A percentile compares a stretch with the other conserved stretches of the same genome.
Evolutionary conservation across 805 yeast genomes (phyloP).

Genomic region (Zygosaccharomyces lentus): DNA sequence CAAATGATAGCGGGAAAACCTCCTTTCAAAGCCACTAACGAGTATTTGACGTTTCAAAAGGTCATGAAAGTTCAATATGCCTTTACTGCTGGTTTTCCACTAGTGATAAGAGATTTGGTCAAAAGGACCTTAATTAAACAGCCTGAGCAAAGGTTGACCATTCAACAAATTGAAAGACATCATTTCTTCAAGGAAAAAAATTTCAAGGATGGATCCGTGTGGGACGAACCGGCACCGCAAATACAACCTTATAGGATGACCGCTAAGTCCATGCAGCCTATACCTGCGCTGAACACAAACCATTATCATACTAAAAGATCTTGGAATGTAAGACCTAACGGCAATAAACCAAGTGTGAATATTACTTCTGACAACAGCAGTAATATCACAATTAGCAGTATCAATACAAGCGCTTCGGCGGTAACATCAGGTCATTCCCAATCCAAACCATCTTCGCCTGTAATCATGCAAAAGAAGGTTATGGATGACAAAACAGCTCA

Average conservation of each 20-base stretch:
- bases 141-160: constrained; percentile 58
- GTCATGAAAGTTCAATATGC: constrained; percentile 77
- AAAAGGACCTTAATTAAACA: constrained; percentile 61
- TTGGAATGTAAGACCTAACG: constrained; percentile 15
- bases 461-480: constrained; percentile 12
- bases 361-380: not conserved
- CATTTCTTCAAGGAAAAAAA: constrained; percentile 54
- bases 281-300: constrained; percentile 46
- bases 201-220: constrained; percentile 53
- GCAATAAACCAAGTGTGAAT: not conserved
- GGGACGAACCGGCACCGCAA: constrained; percentile 60
- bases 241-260: constrained; percentile 67
- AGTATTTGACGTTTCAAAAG: constrained; percentile 76
- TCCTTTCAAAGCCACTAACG: constrained; percentile 81
- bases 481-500: constrained; percentile 33
- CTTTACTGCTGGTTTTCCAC: constrained; percentile 80
- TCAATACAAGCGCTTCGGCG: not conserved
- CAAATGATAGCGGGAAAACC: constrained; percentile 95
- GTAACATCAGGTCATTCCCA: not conserved
- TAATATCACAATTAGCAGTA: constrained; percentile 3
- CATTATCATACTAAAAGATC: constrained; percentile 9
- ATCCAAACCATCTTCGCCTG: constrained; percentile 6
- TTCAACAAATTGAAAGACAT: constrained; percentile 56
- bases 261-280: constrained; percentile 75
- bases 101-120: constrained; percentile 64